Percentiles rank a stretch among this genome's conserved stretches.
These are phyloP conservation scores for Periconia digitata DNA, from an alignment of 2,329 filamentous ascomycete species.

Conservation along the genomic window DNA sequence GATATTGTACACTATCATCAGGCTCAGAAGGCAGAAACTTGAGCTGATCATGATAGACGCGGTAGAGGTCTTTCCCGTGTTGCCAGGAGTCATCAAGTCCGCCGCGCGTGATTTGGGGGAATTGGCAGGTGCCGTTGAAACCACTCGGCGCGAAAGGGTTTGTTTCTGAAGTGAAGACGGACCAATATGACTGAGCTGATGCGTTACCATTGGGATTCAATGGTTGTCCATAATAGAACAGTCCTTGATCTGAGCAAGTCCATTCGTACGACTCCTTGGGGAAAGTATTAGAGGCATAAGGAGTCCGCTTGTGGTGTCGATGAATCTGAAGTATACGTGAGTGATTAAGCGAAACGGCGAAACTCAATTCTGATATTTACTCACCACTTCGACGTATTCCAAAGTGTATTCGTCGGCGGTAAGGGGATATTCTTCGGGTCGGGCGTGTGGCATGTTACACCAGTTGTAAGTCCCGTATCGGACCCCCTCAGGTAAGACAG, in stretches of 20 bases:
- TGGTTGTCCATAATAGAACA: slow-evolving; percentile 70
- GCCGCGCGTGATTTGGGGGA: slow-evolving; percentile 74
- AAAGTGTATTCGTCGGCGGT: slow-evolving; percentile 61
- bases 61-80: slow-evolving; percentile 75
- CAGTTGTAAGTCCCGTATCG: slow-evolving; percentile 72
- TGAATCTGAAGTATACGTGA: slow-evolving; percentile 60
- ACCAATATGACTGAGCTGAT: slow-evolving; percentile 65
- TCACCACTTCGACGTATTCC: slow-evolving; percentile 73
- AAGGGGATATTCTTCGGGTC: slow-evolving; percentile 63
- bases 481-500: slow-evolving; percentile 54
- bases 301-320: slow-evolving; percentile 81
- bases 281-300: slow-evolving; percentile 76
- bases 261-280: slow-evolving; percentile 72
- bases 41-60: slow-evolving; percentile 72
- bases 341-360: neutral
- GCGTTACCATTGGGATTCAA: slow-evolving; percentile 49
- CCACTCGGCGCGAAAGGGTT: slow-evolving; percentile 70
- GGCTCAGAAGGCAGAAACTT: slow-evolving; percentile 62
- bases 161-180: slow-evolving; percentile 59
- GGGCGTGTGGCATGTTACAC: slow-evolving; percentile 89
- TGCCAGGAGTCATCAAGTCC: slow-evolving; percentile 74
- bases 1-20: slow-evolving; percentile 57
- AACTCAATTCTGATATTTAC: neutral
- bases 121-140: slow-evolving; percentile 74
- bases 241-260: slow-evolving; percentile 69